Conservation (phyloP, 345 rosid species). For the Eucalyptus regnans region DNA sequence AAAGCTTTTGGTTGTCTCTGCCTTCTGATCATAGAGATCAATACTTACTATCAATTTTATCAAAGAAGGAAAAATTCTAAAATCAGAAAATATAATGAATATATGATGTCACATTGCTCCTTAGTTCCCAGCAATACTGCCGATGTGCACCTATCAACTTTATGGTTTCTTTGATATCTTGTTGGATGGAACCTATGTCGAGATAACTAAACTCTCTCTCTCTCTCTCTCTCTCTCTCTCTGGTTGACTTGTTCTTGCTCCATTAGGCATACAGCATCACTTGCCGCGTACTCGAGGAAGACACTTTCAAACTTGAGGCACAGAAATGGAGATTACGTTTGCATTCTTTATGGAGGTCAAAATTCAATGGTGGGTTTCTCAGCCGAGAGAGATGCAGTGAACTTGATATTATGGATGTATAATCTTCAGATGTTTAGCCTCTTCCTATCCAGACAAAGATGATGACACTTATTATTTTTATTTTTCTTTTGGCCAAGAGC, state of each 20-base stretch:
- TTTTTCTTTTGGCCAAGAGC: neutral
- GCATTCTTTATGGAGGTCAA: constrained; percentile 49
- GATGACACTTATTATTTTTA: neutral
- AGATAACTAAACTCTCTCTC: neutral
- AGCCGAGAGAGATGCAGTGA: neutral
- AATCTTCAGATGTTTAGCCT: neutral
- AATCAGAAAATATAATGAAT: neutral
- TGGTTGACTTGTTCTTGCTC: neutral
- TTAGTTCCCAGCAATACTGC: neutral
- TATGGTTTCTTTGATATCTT: neutral
- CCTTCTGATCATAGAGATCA: neutral
- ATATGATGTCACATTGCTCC: neutral
- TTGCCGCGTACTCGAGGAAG: constrained; percentile 55
- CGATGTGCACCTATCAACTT: neutral
- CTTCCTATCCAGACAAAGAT: neutral
- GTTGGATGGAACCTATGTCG: neutral
- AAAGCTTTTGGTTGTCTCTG: neutral
- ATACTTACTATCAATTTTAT: neutral
- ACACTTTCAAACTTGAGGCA: constrained; percentile 52
- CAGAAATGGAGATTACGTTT: constrained; percentile 46
- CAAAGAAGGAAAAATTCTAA: neutral
- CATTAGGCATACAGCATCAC: constrained; percentile 65
- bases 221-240: neutral
- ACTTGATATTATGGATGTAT: neutral
- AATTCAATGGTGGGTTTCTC: constrained; percentile 28